Conservation (phyloP, 2,329 filamentous ascomycete genomes). For the Trichoderma brevicompactum region DNA sequence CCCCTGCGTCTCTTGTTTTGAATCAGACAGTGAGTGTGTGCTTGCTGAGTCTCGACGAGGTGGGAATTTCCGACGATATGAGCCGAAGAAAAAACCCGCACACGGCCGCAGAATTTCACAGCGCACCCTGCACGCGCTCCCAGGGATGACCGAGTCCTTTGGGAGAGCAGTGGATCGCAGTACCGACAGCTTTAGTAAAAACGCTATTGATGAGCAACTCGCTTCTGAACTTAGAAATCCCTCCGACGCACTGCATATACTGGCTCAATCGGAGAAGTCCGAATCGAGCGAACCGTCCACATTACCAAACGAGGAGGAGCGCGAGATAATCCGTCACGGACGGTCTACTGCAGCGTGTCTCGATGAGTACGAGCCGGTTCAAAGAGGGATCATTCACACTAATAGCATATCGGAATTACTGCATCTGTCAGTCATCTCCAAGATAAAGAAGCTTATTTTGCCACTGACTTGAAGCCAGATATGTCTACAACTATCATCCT, state of each 20-base stretch:
- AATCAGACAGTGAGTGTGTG: conserved; percentile 10
- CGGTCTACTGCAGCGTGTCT: background rate
- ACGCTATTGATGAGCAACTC: conserved; percentile 3
- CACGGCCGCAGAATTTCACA: background rate
- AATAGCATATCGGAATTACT: background rate
- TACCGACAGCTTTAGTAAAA: background rate
- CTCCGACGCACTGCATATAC: conserved; percentile 16
- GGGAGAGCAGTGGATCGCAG: background rate
- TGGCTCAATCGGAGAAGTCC: background rate
- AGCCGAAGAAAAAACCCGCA: background rate
- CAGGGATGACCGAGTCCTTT: background rate
- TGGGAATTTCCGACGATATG: conserved; percentile 11
- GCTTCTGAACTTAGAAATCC: conserved; percentile 14
- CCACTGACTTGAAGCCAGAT: background rate
- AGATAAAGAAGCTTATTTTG: too few species aligned
- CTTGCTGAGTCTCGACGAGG: conserved; percentile 9
- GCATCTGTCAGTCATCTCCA: background rate
- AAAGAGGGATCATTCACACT: background rate
- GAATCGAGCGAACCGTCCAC: background rate
- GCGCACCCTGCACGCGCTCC: background rate
- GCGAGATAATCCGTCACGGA: background rate
- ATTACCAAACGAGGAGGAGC: background rate
- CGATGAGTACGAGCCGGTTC: conserved; percentile 4
- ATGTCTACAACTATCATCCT: conserved; percentile 7
- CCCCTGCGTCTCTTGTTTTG: conserved; percentile 3